Evolutionary conservation across 1,284 basidiomycete species (phyloP), one percentile per base, ranked within the genome.

Genomic region (Moesziomyces aphidis): DNA sequence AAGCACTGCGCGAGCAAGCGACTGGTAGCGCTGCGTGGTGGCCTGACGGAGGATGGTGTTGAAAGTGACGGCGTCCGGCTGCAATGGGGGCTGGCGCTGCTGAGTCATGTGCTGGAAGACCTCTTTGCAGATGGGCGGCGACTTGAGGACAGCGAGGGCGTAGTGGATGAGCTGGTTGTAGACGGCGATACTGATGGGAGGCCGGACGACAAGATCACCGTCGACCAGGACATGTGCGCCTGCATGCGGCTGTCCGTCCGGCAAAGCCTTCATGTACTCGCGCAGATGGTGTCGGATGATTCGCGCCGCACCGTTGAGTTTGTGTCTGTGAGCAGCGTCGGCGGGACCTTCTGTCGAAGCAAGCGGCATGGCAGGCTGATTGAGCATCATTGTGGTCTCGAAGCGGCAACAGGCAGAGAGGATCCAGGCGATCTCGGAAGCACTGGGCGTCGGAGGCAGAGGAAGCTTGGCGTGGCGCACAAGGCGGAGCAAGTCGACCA

Each of bases 151-250:
- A 4, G 61, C 50, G 22, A 76, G 36, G 5, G 67, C 61, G 39
- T 68, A 76, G 61, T 68, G 61, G 36, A 76, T 55, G 31, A 76
- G 73, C 55, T 68, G 68, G 42, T 76, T 76, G 69, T 76, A 76
- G 46, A 53, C 61, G 15, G 39, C 43, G 11, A 64, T 23, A 7
- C 50, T 53, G 15, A 76, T 21, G 19, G 73, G 47, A 26, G 73
- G 73, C 4, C 72, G 49, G 4, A 60, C 43, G 4, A 61, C 58
- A 22, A 55, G 61, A 7, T 49, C 23, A 47, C 55, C 58, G 44
- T 21, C 43, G 24, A 68, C 17, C 9, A 57, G 51, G 6, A 64
- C 21, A 17, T 48, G 42, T 21, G 44, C 52, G 10, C 50, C 39
- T 5, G 61, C 58, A 21, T 52, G 62, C 23, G 71, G 52, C 48